These are phyloP conservation scores for Pythium biforme DNA, from an alignment of 352 stramenopile species.

Conservation along the genomic window DNA sequence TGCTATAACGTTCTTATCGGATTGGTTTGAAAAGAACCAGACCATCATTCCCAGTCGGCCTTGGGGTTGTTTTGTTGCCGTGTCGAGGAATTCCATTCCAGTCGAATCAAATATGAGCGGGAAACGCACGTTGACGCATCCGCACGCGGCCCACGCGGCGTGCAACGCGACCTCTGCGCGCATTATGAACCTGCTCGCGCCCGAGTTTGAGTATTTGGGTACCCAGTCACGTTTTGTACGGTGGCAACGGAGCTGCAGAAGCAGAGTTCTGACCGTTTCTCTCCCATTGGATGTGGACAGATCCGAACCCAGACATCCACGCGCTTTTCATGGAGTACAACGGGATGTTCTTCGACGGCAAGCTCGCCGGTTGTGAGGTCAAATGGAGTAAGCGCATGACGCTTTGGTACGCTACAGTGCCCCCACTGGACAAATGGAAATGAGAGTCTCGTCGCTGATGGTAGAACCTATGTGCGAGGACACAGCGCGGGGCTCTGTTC, in stretches of 20 bases:
- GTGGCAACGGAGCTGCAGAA: background rate
- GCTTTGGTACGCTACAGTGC: constrained; percentile 47
- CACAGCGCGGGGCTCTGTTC: constrained; percentile 73
- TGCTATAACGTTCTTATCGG: constrained; percentile 8
- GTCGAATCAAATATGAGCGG: constrained; percentile 19
- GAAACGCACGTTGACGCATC: constrained; percentile 13
- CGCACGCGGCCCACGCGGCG: background rate
- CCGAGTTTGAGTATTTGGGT: constrained; percentile 72
- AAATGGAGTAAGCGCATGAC: constrained; percentile 92
- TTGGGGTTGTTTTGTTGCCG: too few relatives aligned
- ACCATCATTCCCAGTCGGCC: constrained; percentile 11
- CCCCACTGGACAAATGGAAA: too few relatives aligned
- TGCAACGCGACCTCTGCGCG: constrained; percentile 1
- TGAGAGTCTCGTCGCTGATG: too few relatives aligned
- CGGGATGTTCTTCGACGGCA: constrained; percentile 76
- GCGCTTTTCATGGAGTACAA: constrained; percentile 83
- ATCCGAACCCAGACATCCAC: constrained; percentile 82
- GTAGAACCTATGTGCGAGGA: background rate
- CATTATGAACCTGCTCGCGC: constrained; percentile 45
- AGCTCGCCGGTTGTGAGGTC: constrained; percentile 74
- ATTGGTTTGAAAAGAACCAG: background rate
- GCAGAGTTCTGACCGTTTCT: constrained; percentile 3
- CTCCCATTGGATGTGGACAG: constrained; percentile 27
- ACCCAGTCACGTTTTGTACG: background rate
- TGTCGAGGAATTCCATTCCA: background rate